Evolutionary conservation across 805 yeast species (phyloP), one percentile per base, ranked within the genome.

Genomic region (Metschnikowia aberdeeniae): DNA sequence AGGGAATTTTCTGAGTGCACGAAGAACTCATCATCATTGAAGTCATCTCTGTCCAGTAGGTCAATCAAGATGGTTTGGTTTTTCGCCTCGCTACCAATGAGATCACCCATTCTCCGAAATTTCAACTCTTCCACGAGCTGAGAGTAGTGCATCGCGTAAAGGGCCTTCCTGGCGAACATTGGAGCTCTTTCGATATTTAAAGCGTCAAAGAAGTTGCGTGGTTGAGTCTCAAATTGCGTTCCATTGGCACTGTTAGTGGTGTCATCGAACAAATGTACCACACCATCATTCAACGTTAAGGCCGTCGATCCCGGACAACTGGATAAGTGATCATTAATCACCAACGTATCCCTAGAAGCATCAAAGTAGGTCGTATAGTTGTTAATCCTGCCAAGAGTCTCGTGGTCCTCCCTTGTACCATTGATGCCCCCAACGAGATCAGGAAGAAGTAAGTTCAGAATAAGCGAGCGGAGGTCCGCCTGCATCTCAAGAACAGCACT

Each of bases 51-150:
- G 40, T 64, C 75, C 20, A 60, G 62, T 2, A 56, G 42, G 37
- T 68, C 70, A 6, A 88, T 70, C 44, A 90, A 77, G 1, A 90
- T 68, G 0, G 95, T 84, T 56, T 81, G 85, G 24, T 75, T 67
- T 0, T 62, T 28, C 0, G 71, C 59, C 1, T 65, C 55, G 29
- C 83, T 81, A 44, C 81, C 84, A 13, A 90, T 76, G 39, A 87
- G 62, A 36, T 73, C 50, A 2, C 70, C 63, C 14, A 88, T 62
- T 10, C 76, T 73, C 46, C 89, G 76, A 43, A 86, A 77, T 36
- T 78, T 70, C 12, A 88, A 53, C 54, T 88, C 95, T n/a, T 76
- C 73, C 5, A 86, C 90, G 59, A 87, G 81, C 24, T 70, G 70
- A 2, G 82, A 70, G 41, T 80, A 81, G 47, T 81, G 72, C 47